A percentile compares a stretch with the other conserved stretches of the same genome.
Evolutionary conservation across 176 grass and related monocot genomes (phyloP).

Genomic region (Pontederia paniculata): DNA sequence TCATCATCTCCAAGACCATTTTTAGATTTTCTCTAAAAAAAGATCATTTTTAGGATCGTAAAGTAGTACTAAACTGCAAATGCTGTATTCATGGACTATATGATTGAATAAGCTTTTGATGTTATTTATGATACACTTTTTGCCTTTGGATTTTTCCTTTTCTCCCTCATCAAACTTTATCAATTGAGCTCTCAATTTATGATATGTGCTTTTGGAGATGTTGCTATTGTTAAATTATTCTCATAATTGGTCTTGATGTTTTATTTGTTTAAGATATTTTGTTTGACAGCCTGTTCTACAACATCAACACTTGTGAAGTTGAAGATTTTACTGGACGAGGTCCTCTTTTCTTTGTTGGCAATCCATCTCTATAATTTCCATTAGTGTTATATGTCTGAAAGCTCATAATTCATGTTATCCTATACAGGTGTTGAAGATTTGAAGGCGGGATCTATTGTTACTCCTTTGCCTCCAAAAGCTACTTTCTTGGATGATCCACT

Average conservation of each 20-base stretch:
- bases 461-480: slow-evolving; percentile 76
- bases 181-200: too few relatives aligned
- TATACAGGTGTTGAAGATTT: slow-evolving; percentile 68
- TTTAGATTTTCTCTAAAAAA: too few relatives aligned
- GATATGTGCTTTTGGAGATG: not conserved
- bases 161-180: too few relatives aligned
- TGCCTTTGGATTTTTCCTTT: too few relatives aligned
- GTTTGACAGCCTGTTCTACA: slow-evolving; percentile 72
- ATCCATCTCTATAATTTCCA: slow-evolving; percentile 5
- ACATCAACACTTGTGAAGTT: slow-evolving; percentile 68
- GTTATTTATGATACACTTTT: too few relatives aligned
- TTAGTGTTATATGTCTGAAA: not conserved
- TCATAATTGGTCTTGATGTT: not conserved
- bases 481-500: slow-evolving; percentile 96
- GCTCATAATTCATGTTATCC: slow-evolving; percentile 9
- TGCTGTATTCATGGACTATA: too few relatives aligned
- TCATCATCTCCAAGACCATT: too few relatives aligned
- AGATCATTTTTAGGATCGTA: too few relatives aligned
- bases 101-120: too few relatives aligned
- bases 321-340: slow-evolving; percentile 95
- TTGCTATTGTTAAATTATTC: slow-evolving; percentile 5
- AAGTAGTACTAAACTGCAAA: too few relatives aligned
- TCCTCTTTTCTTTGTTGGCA: slow-evolving; percentile 16
- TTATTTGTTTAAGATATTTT: not conserved
- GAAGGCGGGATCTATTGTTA: slow-evolving; percentile 63